Conservation (phyloP, 768 basidiomycete species). For the Lentinus brumalis region DNA sequence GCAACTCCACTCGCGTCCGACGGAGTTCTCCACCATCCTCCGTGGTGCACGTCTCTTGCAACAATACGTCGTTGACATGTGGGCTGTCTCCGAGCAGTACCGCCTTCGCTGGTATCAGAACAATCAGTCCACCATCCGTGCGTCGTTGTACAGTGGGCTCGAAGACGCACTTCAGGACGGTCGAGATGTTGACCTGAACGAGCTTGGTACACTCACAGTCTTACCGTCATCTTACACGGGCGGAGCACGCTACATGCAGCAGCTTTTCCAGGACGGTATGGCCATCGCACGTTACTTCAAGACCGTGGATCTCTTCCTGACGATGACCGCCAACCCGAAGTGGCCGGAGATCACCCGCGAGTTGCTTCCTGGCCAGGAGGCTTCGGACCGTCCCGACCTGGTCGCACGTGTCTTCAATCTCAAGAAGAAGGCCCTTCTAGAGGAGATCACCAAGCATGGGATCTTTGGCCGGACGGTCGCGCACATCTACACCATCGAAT, state of each 20-base stretch:
- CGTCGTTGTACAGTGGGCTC: slow-evolving; percentile 37
- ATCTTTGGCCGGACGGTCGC: slow-evolving; percentile 46
- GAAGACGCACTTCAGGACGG: slow-evolving; percentile 30
- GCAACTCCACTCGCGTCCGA: slow-evolving; percentile 30
- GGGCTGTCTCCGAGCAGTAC: slow-evolving; percentile 45
- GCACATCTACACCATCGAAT: slow-evolving; percentile 55
- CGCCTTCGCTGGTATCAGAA: slow-evolving; percentile 35
- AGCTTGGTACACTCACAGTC: slow-evolving; percentile 37
- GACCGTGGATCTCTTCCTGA: slow-evolving; percentile 50
- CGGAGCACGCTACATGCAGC: slow-evolving; percentile 45
- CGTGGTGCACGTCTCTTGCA: slow-evolving; percentile 44
- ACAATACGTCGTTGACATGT: slow-evolving; percentile 47
- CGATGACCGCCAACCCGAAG: slow-evolving; percentile 52
- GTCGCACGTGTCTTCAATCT: slow-evolving; percentile 46
- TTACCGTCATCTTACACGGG: slow-evolving; percentile 47
- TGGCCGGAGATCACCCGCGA: slow-evolving; percentile 48
- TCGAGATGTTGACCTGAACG: slow-evolving; percentile 27
- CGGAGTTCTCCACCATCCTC: slow-evolving; percentile 28
- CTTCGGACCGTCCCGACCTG: slow-evolving; percentile 49
- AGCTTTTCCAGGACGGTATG: slow-evolving; percentile 47
- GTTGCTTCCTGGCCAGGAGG: slow-evolving; percentile 40
- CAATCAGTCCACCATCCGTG: slow-evolving; percentile 39
- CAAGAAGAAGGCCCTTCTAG: slow-evolving; percentile 38
- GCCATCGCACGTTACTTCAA: slow-evolving; percentile 41
- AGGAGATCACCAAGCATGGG: slow-evolving; percentile 37